Base-by-base conservation (phyloP, 805 yeast species). In the Kurtzmaniella cleridarum region DNA sequence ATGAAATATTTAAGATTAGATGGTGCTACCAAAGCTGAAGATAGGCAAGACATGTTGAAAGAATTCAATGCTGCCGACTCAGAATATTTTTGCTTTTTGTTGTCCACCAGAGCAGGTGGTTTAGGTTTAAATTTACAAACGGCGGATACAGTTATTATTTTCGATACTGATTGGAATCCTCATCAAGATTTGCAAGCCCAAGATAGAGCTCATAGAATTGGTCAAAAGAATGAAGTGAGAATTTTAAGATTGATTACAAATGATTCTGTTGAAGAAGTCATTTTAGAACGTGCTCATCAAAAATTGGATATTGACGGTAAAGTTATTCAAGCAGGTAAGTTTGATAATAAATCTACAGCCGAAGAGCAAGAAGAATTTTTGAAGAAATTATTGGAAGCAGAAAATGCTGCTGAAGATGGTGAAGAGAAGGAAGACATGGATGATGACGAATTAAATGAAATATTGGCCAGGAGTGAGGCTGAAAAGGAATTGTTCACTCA, bases 141-240 rank as follows among this genome's bases (percentile, higher is more conserved):
- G 18, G 95, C 95, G 3, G 95, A 85, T 57, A 85, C 95, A 0
- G 95, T 85, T 42, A 79, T 85, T 46, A 85, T 85, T 46, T 85
- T 84, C 57, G 95, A 85, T 59, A 83, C 91, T 12, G 95, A 85
- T 65, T 85, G 95, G 95, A 85, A 85, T 55, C 95, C 95, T 7
- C 95, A 85, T 64, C 95, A 85, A 61, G 95, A 85, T 78, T 75
- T 85, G 54, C 95, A 85, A 59, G 95, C 93, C 1, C 95, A 85
- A 62, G 95, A 85, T 62, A 74, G 95, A 69, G 95, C 95, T 1
- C 95, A 85, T 60, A 77, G 95, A 72, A 85, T 85, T 59, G 95
- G 95, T 32, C 95, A 85, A 55, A 85, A 84, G 71, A 85, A 85
- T 57, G 95, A 85, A 58, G 95, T 85, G 41, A 70, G 91, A 58